Evolutionary conservation across 768 basidiomycete genomes (phyloP).

Genomic region (Amanita molliuscula): DNA sequence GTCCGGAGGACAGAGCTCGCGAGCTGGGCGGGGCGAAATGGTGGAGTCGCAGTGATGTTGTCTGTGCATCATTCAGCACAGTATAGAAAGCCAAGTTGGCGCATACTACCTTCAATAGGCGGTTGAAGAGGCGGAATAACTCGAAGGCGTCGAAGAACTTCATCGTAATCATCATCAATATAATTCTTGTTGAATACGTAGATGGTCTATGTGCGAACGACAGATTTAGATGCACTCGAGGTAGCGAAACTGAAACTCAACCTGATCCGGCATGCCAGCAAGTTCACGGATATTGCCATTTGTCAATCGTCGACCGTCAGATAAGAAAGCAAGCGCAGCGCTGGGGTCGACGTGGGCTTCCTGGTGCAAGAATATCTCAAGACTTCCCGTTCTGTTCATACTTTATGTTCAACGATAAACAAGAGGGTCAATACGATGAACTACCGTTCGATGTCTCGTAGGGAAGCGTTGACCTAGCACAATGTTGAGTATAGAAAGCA

Average conservation of each 20-base stretch:
- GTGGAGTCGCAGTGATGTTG: constrained; percentile 56
- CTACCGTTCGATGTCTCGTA: constrained; percentile 71
- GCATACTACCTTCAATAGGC: constrained; percentile 53
- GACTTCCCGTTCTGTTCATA: constrained; percentile 40
- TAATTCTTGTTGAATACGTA: constrained; percentile 81
- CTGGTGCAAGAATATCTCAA: constrained; percentile 65
- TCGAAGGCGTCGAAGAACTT: constrained; percentile 54
- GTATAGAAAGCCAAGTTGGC: not conserved
- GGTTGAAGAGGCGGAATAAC: constrained; percentile 55
- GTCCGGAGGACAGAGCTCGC: constrained; percentile 57
- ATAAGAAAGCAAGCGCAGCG: constrained; percentile 64
- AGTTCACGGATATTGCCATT: constrained; percentile 68
- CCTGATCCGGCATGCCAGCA: constrained; percentile 68
- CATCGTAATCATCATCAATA: constrained; percentile 57
- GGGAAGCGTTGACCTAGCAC: constrained; percentile 44
- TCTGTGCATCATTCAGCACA: constrained; percentile 25
- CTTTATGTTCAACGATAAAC: constrained; percentile 7
- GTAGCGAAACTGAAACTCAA: constrained; percentile 18
- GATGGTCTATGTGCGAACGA: constrained; percentile 36
- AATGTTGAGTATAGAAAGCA: not conserved
- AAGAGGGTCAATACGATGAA: not conserved
- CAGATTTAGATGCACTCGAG: not conserved
- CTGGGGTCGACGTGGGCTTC: constrained; percentile 65
- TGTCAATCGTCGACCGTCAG: constrained; percentile 67
- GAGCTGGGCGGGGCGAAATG: constrained; percentile 56